A percentile compares a stretch with the other conserved stretches of the same genome.
Evolutionary conservation across 2,329 filamentous ascomycete genomes (phyloP).

Genomic region (Ambrosiella beaveri): DNA sequence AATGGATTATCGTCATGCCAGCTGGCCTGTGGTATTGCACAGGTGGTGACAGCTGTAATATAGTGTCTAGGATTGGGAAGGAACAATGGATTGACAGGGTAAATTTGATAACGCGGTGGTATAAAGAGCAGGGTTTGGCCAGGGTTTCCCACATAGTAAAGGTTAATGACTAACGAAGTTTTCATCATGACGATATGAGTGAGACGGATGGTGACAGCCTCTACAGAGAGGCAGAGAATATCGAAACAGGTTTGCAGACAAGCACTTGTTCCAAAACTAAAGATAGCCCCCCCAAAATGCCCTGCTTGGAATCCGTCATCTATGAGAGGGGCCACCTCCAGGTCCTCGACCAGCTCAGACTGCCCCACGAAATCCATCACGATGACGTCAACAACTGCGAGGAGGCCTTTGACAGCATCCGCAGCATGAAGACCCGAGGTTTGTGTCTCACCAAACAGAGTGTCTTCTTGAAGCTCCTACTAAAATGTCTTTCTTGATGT

Average conservation of each 20-base stretch:
- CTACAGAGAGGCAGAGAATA: neutral
- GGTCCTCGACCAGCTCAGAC: constrained; percentile 67
- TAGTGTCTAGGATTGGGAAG: neutral
- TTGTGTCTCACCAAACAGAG: neutral
- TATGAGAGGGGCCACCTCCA: constrained; percentile 55
- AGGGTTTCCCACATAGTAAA: no score
- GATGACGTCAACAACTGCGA: constrained; percentile 51
- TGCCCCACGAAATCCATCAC: constrained; percentile 67
- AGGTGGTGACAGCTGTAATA: neutral
- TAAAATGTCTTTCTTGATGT: neutral
- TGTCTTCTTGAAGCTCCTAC: no score
- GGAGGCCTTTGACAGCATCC: constrained; percentile 70
- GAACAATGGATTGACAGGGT: no score
- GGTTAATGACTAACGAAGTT: no score
- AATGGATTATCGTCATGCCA: neutral
- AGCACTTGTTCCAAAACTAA: neutral
- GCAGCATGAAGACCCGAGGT: constrained; percentile 57
- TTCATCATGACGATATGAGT: no score
- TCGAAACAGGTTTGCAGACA: neutral
- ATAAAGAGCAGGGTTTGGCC: no score
- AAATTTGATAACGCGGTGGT: no score
- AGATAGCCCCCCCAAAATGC: constrained; percentile 23
- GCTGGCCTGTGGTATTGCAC: neutral
- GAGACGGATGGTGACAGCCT: no score
- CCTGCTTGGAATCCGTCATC: constrained; percentile 58